Evolutionary conservation across 345 rosid species (phyloP), one percentile per base, ranked within the genome.

Genomic region (Rhizophora apiculata): DNA sequence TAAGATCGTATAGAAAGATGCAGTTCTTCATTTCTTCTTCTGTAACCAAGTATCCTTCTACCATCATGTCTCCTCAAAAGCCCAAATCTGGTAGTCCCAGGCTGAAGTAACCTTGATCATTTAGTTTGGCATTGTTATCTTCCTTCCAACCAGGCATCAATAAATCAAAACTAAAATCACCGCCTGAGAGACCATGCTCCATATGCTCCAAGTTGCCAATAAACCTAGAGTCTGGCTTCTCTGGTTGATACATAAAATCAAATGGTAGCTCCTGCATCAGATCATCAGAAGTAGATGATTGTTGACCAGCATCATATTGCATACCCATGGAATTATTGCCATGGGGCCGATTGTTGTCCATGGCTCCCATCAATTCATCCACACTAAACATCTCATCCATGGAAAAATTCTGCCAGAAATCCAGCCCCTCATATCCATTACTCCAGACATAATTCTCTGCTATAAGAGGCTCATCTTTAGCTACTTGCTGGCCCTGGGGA

Each of bases 381-480:
- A 83, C 72, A 63, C 86, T 92, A 55, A 92, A 88, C 68, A 84
- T 46, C 49, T 92, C 88, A 9, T 82, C 90, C 61, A 63, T 29
- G 1, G 78, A 15, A 60, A 78, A 70, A 13, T n/a, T 58, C 31
- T 54, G 67, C 76, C 59, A 72, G 60, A 18, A 48, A 46, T 62
- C 68, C 60, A 53, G 26, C 30, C 67, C 64, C 46, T 6, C 67
- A 5, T 7, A 53, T 34, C 61, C 78, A 49, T 58, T 64, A 26
- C 67, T 29, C 85, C 82, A 80, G 31, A 71, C 72, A 11, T 71
- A 64, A 26, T 78, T 78, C 0, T 62, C 60, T 8, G 34, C 73
- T 5, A 71, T 76, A 6, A 19, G 34, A 11, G 0, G 37, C 48
- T 56, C 75, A 30, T 54, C 71, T 68, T 29, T 43, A 5, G 30